Conservation (phyloP, 371 early-diverging fungal genomes). For the Mortierella sp. region DNA sequence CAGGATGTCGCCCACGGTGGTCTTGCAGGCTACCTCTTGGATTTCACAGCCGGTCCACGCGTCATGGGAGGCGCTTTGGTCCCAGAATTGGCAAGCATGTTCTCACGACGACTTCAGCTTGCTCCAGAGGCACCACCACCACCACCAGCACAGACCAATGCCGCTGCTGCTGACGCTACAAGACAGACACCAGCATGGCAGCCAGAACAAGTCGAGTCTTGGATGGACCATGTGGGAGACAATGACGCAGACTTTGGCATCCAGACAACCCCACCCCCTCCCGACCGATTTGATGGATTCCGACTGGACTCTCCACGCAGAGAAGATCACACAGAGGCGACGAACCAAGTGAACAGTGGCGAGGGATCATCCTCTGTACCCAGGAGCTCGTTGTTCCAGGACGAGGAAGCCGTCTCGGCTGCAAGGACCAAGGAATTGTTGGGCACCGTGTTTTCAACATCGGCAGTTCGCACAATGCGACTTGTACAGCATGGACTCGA, state of each 20-base stretch:
- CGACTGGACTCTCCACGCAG: slow-evolving; percentile 27
- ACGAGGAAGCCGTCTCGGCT: slow-evolving; percentile 17
- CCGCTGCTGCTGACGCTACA: slow-evolving; percentile 1
- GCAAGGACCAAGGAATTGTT: slow-evolving; percentile 35
- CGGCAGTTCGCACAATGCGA: slow-evolving; percentile 44
- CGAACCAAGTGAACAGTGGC: background rate
- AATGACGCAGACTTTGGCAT: slow-evolving; percentile 20
- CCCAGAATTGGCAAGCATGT: slow-evolving; percentile 52
- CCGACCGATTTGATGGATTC: slow-evolving; percentile 37
- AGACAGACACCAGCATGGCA: slow-evolving; percentile 19
- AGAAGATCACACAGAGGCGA: background rate
- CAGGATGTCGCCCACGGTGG: slow-evolving; percentile 53
- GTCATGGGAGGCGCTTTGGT: slow-evolving; percentile 44
- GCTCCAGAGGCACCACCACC: slow-evolving; percentile 17
- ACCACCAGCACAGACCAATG: background rate
- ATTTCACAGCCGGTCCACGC: slow-evolving; percentile 46
- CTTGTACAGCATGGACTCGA: slow-evolving; percentile 41
- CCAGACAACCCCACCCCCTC: slow-evolving; percentile 30
- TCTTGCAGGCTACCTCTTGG: slow-evolving; percentile 46
- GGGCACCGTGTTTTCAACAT: slow-evolving; percentile 41
- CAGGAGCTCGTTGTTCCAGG: slow-evolving; percentile 34
- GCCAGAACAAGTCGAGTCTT: slow-evolving; percentile 28
- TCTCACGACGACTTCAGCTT: slow-evolving; percentile 51
- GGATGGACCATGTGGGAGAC: slow-evolving; percentile 26
- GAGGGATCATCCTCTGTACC: slow-evolving; percentile 3